Evolutionary conservation across 805 yeast species (phyloP).

Genomic region (Kuraishia piskuri): DNA sequence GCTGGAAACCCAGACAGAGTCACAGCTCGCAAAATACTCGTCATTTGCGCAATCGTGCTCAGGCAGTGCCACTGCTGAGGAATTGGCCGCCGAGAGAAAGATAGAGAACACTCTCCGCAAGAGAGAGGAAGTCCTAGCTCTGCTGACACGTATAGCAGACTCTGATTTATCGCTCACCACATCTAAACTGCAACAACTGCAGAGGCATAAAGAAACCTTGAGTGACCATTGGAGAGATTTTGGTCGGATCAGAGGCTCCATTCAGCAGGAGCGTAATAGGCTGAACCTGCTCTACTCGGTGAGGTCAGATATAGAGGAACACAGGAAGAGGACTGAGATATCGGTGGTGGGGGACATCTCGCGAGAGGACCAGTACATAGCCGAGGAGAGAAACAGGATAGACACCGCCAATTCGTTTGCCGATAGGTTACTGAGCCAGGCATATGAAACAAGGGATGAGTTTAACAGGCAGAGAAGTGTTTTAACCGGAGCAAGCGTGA

Average conservation of each 20-base stretch:
- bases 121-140: constrained; percentile 45
- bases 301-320: constrained; percentile 69
- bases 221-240: constrained; percentile 63
- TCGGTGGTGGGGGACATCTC: constrained; percentile 11
- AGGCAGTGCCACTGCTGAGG: constrained; percentile 39
- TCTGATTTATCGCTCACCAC: constrained; percentile 52
- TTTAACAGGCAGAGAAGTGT: constrained; percentile 61
- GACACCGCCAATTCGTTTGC: constrained; percentile 68
- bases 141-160: constrained; percentile 46
- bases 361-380: constrained; percentile 62
- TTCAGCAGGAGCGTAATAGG: constrained; percentile 70
- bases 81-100: constrained; percentile 31
- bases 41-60: constrained; percentile 44
- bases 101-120: constrained; percentile 44
- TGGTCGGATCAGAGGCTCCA: constrained; percentile 44
- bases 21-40: constrained; percentile 43
- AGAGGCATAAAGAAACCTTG: constrained; percentile 71
- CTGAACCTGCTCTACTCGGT: constrained; percentile 68
- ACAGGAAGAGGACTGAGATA: constrained; percentile 32
- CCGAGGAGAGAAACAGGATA: constrained; percentile 67
- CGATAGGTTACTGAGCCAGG: constrained; percentile 75
- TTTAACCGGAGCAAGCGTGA: constrained; percentile 54
- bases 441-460: constrained; percentile 85
- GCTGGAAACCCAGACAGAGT: constrained; percentile 61
- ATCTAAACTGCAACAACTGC: constrained; percentile 70